A percentile compares a stretch with the other conserved stretches of the same genome.
These are phyloP conservation scores for Gypsophila paniculata DNA, from an alignment of 179 eudicot species.

Conservation along the genomic window DNA sequence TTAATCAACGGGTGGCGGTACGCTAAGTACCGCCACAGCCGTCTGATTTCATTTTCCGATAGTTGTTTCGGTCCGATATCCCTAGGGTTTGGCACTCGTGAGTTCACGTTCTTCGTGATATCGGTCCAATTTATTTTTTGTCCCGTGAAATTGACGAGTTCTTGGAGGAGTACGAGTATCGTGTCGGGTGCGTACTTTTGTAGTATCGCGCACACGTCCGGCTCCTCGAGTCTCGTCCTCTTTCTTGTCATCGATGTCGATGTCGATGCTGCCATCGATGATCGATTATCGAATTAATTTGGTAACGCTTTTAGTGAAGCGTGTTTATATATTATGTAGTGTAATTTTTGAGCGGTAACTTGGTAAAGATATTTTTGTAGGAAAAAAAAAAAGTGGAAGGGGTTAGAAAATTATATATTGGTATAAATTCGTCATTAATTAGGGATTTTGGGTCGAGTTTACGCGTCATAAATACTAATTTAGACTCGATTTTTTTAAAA, in stretches of 20 bases:
- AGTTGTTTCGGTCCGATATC: background rate
- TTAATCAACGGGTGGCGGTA: slow-evolving; percentile 2
- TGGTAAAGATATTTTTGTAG: too few species aligned
- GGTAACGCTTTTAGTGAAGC: too few species aligned
- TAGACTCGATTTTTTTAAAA: too few species aligned
- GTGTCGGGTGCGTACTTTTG: background rate
- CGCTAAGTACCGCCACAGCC: slow-evolving; percentile 14
- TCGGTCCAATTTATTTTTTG: background rate
- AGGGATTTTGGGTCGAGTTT: too few species aligned
- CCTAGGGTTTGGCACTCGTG: background rate
- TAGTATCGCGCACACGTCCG: background rate
- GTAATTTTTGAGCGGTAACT: too few species aligned
- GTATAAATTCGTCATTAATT: too few species aligned
- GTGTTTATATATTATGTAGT: too few species aligned
- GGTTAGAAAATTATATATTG: too few species aligned
- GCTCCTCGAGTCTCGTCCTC: background rate
- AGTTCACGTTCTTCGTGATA: background rate
- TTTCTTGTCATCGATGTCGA: background rate
- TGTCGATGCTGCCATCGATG: background rate
- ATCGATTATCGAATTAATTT: background rate
- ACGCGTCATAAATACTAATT: too few species aligned
- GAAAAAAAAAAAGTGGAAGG: too few species aligned
- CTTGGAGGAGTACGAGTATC: background rate
- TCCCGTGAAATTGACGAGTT: background rate
- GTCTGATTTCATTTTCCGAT: background rate